Evolutionary conservation across 345 rosid species (phyloP).

Genomic region (Salix purpurea): DNA sequence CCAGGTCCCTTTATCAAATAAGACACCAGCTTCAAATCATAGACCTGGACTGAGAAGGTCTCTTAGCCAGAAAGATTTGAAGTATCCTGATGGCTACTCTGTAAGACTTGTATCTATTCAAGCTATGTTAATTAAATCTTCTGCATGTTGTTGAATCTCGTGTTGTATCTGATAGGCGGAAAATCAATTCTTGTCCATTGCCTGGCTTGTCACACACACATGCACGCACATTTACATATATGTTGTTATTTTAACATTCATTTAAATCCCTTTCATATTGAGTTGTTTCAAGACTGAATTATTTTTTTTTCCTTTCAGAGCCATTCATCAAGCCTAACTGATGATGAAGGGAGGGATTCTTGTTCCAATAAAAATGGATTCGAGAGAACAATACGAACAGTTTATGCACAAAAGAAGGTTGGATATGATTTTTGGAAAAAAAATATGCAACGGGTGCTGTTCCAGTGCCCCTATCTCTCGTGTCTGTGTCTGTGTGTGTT

Average conservation of each 20-base stretch:
- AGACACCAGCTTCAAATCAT: slow-evolving; percentile 37
- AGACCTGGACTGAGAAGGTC: slow-evolving; percentile 61
- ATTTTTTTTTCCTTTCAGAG: slow-evolving; percentile 49
- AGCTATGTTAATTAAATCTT: background rate
- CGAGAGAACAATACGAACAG: slow-evolving; percentile 65
- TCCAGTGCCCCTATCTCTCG: background rate
- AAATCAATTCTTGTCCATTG: background rate
- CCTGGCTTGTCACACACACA: background rate
- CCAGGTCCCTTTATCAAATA: slow-evolving; percentile 34
- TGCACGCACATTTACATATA: background rate
- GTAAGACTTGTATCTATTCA: slow-evolving; percentile 45
- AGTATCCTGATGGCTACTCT: slow-evolving; percentile 74
- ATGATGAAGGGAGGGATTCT: slow-evolving; percentile 70
- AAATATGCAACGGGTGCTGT: background rate
- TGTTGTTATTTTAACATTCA: background rate
- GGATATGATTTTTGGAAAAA: slow-evolving; percentile 15
- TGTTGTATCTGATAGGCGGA: background rate
- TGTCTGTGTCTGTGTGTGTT: background rate
- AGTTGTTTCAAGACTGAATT: background rate
- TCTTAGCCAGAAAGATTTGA: slow-evolving; percentile 65
- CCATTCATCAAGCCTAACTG: slow-evolving; percentile 81
- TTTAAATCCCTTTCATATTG: background rate
- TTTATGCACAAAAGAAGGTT: slow-evolving; percentile 78
- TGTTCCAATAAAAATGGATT: slow-evolving; percentile 37
- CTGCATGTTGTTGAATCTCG: background rate